Percentiles rank a stretch among this genome's conserved stretches.
Conservation (phyloP, 2,329 filamentous ascomycete genomes). For the Epichloe hybrida region DNA sequence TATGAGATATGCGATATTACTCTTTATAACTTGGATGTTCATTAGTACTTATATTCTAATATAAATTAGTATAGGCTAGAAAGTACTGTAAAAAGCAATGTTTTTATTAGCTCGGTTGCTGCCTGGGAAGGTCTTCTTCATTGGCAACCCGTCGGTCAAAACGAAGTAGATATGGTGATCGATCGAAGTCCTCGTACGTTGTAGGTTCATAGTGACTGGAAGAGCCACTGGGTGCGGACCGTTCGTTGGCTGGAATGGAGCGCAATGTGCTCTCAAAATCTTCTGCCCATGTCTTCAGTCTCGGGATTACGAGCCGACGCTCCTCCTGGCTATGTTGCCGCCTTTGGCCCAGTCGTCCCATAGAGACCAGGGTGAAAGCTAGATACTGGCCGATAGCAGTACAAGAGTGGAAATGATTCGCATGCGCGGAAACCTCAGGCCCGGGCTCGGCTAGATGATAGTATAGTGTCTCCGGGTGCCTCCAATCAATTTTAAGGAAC, state of each 20-base stretch:
- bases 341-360: conserved; percentile 6
- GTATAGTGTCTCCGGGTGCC: conserved; percentile 13
- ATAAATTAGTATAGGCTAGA: too few species aligned
- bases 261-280: conserved; percentile 14
- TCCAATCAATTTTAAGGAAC: conserved; percentile 25
- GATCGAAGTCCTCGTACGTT: conserved; percentile 10
- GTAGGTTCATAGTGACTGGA: conserved; percentile 5
- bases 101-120: neutral
- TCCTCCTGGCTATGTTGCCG: neutral
- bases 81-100: too few species aligned
- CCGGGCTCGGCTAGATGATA: conserved; percentile 19
- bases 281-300: conserved; percentile 7
- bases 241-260: conserved; percentile 10
- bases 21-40: too few species aligned
- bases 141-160: neutral
- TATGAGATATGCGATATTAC: too few species aligned
- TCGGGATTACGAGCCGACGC: neutral
- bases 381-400: conserved; percentile 16
- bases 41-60: too few species aligned
- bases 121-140: neutral
- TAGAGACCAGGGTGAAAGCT: conserved; percentile 16
- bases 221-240: conserved; percentile 3
- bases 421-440: conserved; percentile 10
- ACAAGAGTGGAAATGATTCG: conserved; percentile 8
- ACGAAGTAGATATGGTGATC: conserved; percentile 7